Percentiles rank a stretch among this genome's conserved stretches.
Conservation (phyloP, 2,329 filamentous ascomycete species). For the Fusarium avenaceum region DNA sequence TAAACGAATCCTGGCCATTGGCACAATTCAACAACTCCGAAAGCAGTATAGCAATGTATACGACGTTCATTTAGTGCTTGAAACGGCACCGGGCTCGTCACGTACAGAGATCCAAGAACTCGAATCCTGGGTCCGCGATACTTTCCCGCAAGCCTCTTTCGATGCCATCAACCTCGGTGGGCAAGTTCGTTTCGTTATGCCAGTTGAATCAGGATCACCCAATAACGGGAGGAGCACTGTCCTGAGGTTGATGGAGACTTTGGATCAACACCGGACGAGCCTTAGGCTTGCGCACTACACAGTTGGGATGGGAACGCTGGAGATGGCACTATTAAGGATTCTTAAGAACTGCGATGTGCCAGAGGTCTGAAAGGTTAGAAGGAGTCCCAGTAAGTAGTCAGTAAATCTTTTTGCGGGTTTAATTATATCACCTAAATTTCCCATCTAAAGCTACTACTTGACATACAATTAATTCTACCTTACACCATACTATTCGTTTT, state of each 20-base stretch:
- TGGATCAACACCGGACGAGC: constrained; percentile 59
- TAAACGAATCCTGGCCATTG: constrained; percentile 67
- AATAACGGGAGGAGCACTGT: constrained; percentile 37
- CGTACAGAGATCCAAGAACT: constrained; percentile 69
- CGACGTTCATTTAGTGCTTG: constrained; percentile 73
- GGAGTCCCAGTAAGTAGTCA: background rate
- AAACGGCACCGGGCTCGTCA: constrained; percentile 68
- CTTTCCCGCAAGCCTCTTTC: constrained; percentile 67
- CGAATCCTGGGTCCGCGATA: constrained; percentile 65
- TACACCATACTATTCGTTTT: no score
- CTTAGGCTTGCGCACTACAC: constrained; percentile 75
- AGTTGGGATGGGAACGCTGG: constrained; percentile 75
- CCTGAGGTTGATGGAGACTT: constrained; percentile 65
- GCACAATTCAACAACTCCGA: constrained; percentile 70
- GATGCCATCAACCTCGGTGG: constrained; percentile 73
- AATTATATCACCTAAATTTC: no score
- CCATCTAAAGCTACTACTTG: no score
- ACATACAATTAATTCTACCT: no score
- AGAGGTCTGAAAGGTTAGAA: background rate
- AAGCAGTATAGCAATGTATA: constrained; percentile 72
- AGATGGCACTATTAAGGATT: constrained; percentile 78
- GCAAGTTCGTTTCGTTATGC: constrained; percentile 57
- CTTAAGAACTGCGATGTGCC: constrained; percentile 54
- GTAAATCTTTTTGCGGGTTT: no score
- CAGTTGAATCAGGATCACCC: constrained; percentile 42